Conservation (phyloP, 176 grass and related monocot species). For the Oropetium thomaeum region DNA sequence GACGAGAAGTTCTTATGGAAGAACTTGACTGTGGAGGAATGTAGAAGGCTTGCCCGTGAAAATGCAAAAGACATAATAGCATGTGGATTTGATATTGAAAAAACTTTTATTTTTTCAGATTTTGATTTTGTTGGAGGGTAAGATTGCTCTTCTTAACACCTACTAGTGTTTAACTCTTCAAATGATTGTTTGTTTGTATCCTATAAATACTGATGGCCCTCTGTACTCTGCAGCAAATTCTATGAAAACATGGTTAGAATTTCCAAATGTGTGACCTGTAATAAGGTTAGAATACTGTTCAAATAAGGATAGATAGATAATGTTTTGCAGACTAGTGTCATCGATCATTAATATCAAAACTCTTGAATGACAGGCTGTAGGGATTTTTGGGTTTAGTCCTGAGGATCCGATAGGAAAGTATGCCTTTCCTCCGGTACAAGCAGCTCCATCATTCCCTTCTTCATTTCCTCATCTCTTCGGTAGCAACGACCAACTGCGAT, state of each 20-base stretch:
- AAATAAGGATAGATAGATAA: conserved; percentile 1
- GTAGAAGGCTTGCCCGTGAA: conserved; percentile 83
- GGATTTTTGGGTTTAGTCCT: conserved; percentile 88
- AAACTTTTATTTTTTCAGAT: conserved; percentile 91
- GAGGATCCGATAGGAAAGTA: conserved; percentile 96
- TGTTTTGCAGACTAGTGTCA: neutral
- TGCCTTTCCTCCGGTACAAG: conserved; percentile 90
- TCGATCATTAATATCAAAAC: conserved; percentile 20
- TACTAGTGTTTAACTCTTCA: neutral
- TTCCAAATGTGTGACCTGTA: conserved; percentile 83
- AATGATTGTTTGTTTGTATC: neutral
- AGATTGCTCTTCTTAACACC: conserved; percentile 24
- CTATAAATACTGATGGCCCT: neutral
- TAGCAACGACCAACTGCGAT: conserved; percentile 69
- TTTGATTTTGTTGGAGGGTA: conserved; percentile 86
- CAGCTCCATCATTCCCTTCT: conserved; percentile 91
- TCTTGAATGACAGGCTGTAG: conserved; percentile 54
- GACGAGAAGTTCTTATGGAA: conserved; percentile 95
- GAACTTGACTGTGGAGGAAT: conserved; percentile 72
- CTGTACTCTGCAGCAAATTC: conserved; percentile 57
- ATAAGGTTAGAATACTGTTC: conserved; percentile 66
- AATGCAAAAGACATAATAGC: conserved; percentile 99
- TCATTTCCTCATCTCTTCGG: conserved; percentile 90
- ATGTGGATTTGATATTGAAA: conserved; percentile 82
- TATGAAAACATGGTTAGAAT: conserved; percentile 88